phyloP scores from a whole-genome alignment of 2,329 filamentous ascomycete genomes.

The Calonectria hawksworthii region DNA sequence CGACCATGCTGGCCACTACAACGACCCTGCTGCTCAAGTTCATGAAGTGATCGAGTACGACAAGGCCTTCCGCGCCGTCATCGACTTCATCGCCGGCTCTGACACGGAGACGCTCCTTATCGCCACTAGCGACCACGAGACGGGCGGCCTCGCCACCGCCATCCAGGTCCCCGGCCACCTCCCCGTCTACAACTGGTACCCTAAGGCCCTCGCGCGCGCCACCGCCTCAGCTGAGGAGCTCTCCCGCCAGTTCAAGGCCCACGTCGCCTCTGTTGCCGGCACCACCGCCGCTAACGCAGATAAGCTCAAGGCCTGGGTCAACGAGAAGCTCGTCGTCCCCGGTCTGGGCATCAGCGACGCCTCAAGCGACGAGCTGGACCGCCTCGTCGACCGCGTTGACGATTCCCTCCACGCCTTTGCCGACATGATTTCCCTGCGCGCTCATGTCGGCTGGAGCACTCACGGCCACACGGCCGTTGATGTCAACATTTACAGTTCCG shows the following conservation, averaged over 20 bases:
- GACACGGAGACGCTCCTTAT: conserved; percentile 84
- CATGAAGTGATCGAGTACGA: conserved; percentile 97
- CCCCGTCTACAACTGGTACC: conserved; percentile 82
- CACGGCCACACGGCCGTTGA: conserved; percentile 95
- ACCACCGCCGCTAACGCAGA: conserved; percentile 49
- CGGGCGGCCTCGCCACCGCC: conserved; percentile 87
- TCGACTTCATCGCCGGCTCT: conserved; percentile 86
- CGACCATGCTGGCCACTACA: conserved; percentile 91
- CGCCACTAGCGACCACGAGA: conserved; percentile 95
- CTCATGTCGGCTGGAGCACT: conserved; percentile 93
- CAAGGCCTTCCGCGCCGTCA: conserved; percentile 82
- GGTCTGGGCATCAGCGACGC: conserved; percentile 85
- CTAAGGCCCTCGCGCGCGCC: conserved; percentile 79
- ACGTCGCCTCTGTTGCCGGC: conserved; percentile 61
- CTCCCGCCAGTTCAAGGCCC: conserved; percentile 70
- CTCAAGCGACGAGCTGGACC: conserved; percentile 77
- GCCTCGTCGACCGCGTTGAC: conserved; percentile 71
- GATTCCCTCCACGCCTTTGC: conserved; percentile 74
- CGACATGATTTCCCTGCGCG: conserved; percentile 87
- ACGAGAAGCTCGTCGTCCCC: conserved; percentile 74
- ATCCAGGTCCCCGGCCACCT: conserved; percentile 71
- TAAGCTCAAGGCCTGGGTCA: conserved; percentile 75
- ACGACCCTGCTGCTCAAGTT: conserved; percentile 87
- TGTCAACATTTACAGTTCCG: conserved; percentile 94
- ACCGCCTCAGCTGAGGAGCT: conserved; percentile 85